Conservation (phyloP, 2,329 filamentous ascomycete species). For the Aureobasidium lini region DNA sequence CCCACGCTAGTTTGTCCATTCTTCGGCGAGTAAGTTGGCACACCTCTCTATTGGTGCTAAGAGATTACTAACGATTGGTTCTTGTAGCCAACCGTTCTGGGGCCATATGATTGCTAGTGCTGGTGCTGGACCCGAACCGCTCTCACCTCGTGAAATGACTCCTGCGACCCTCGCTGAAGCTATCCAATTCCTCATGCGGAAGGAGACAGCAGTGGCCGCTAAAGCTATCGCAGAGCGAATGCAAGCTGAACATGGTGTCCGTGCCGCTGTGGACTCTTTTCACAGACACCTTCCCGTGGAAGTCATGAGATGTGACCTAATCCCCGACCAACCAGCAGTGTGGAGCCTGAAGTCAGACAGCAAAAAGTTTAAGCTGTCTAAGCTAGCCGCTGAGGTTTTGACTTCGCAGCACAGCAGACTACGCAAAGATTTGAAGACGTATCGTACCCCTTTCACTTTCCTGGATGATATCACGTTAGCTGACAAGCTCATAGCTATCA, state of each 20-base stretch:
- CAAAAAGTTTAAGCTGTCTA: constrained; percentile 29
- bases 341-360: constrained; percentile 64
- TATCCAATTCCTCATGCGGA: constrained; percentile 38
- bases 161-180: constrained; percentile 38
- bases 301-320: constrained; percentile 60
- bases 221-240: constrained; percentile 35
- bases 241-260: constrained; percentile 34
- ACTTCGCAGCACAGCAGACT: constrained; percentile 64
- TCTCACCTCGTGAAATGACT: constrained; percentile 40
- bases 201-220: constrained; percentile 31
- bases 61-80: too few species aligned
- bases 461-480: background rate
- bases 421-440: constrained; percentile 58
- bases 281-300: constrained; percentile 52
- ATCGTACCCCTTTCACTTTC: background rate
- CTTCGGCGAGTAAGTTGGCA: constrained; percentile 39
- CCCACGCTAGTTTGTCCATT: constrained; percentile 52
- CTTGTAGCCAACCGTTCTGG: constrained; percentile 43
- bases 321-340: constrained; percentile 60
- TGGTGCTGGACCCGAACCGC: constrained; percentile 43
- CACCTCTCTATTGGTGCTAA: background rate
- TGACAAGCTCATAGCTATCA: background rate
- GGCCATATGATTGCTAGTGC: constrained; percentile 44
- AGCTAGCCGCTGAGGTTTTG: background rate
- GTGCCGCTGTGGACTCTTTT: constrained; percentile 38